Evolutionary conservation across 306 rosid genomes (phyloP), one percentile per base, ranked within the genome.

Genomic region (Begonia loranthoides): DNA sequence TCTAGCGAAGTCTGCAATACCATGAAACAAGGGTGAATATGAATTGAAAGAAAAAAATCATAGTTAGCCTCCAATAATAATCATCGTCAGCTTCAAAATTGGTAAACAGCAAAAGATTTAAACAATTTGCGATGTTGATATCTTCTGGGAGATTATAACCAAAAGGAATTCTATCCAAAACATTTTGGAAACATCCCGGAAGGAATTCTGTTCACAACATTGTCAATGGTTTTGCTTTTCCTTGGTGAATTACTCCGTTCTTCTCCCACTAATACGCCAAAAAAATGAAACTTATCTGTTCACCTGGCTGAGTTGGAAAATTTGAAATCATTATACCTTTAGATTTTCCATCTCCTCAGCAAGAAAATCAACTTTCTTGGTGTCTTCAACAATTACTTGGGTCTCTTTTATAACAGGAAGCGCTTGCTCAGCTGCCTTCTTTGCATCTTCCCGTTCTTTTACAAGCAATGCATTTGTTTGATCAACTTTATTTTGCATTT

Each of bases 361-460:
- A 63, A 92, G 75, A 33, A 93, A 74, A 66, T 80, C 76, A 56
- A 92, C 77, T 78, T 83, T 92, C 72, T 83, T 87, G 17, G 93
- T 86, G 72, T 92, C 99, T 67, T 92, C 82, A 58, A 92, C 49
- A 50, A 92, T 57, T 49, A 92, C 87, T 61, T 94, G 99, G 68
- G 99, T 92, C 76, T 86, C 99, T 83, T 86, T 86, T 56, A 92
- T 74, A 33, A 92, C 93, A 61, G 99, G 99, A 48, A 94, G 99
- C 45, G 96, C 96, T 73, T 92, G 96, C 73, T 83, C 73, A 55
- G 80, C 78, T 57, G 94, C 96, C 63, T 86, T 92, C 62, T 64
- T 67, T 57, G 93, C 87, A 5, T 71, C 82, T 64, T 86, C 99
- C 24, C 84, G 86, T 66, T 92, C 99, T 75, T 84, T 83, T 56